Base-by-base conservation (phyloP, 2,329 filamentous ascomycete genomes). In the Rutstroemia sp. region DNA sequence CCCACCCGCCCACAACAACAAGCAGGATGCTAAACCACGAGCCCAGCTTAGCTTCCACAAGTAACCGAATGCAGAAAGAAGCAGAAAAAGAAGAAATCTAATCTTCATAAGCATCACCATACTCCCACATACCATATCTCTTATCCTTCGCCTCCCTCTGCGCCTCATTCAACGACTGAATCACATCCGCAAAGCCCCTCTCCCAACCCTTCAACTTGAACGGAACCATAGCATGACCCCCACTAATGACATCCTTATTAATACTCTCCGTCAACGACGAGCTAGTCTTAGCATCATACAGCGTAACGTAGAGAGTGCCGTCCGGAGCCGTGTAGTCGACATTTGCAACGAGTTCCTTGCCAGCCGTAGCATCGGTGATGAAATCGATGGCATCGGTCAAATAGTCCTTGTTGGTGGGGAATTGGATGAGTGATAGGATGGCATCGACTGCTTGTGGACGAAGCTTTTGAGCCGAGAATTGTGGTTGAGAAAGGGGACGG, bases 121-220 rank as follows among this genome's bases (percentile, higher is more conserved):
- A 99, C 80, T 99, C 94, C 92, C 92, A 99, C 81, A 96, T 94
- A 45, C 94, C 94, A 63, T 84, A 78, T 60, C 91, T 83, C 57
- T 85, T 84, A 55, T 81, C 77, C 81, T 95, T 96, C 4, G 92
- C 92, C 71, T 86, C 78, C 38, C 80, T 78, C 76, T 95, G 87
- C 51, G 87, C 81, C 71, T 87, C 80, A 68, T 82, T 85, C 60
- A 96, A 75, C 64, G 82, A 81, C 71, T 83, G 81, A 60, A 96
- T 73, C 45, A 91, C 83, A 36, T 88, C 80, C 57, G 80, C 80
- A 47, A 89, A 88, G 8, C 83, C 84, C 56, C 87, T 81, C 78
- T 97, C 94, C 88, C 92, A 97, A 0, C 84, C 78, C 81, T 91
- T 94, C 68, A 96, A 76, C 79, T 97, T 97, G 70, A 83, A 84